Evolutionary conservation across 2,329 filamentous ascomycete species (phyloP), one percentile per base, ranked within the genome.

Genomic region (Eutypa lata): DNA sequence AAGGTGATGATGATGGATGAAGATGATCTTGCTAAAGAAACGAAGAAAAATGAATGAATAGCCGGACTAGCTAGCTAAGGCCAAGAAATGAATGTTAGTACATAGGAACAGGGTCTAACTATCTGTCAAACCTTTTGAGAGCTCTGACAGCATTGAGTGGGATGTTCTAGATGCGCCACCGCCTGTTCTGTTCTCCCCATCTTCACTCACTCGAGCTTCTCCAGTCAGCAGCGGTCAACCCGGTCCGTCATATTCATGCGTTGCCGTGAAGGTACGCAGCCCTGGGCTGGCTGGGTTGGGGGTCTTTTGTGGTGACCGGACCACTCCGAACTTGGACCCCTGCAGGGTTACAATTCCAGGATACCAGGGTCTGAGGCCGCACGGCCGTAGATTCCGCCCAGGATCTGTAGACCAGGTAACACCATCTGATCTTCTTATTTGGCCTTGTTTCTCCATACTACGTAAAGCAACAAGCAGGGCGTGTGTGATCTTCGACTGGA

Each of bases 401-500:
- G 37, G 33, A 33, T 47, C 49, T 46, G 16, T 5, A 47, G 37
- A 38, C 44, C 45, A 50, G 42, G 18, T 42, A 42, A 19, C 19
- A 44, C 54, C 53, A 49, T 65, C 49, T 56, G 56, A 61, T 62
- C 58, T 61, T 59, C 55, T 56, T 51, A 61, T 63, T 63, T 51
- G 59, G 58, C 56, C 56, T 52, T 47, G 57, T 55, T 48, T 53
- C 53, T 52, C 50, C 51, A 54, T 51, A 48, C 49, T 16, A 4
- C 31, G 7, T 14, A 7, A 6, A 38, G 35, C 13, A 16, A 16
- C 6, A 6, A 53, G 46, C 49, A 48, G 42, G 40, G 48, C 52
- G 49, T 62, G 65, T 67, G 50, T 68, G 65, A 67, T 68, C 65
- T 63, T 52, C 65, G 52, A 59, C 50, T 53, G 52, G 60, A 68